Evolutionary conservation across 2,329 filamentous ascomycete genomes (phyloP).

Genomic region (Colletotrichum lindemuthianum): DNA sequence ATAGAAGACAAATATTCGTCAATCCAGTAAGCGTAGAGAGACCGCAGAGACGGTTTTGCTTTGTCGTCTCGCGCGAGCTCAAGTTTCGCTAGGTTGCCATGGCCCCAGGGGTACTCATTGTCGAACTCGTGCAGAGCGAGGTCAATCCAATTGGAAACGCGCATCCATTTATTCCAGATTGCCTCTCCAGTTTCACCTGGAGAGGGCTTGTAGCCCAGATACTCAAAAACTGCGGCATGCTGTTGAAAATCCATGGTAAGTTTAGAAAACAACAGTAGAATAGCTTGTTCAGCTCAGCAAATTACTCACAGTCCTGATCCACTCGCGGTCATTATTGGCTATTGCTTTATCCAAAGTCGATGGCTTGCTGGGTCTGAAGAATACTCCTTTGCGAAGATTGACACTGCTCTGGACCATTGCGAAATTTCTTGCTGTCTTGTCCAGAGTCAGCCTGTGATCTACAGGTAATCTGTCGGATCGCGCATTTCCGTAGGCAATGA

Average conservation of each 20-base stretch:
- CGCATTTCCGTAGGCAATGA: constrained; percentile 1
- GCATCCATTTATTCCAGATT: constrained; percentile 26
- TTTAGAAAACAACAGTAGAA: too few relatives aligned
- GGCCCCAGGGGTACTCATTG: constrained; percentile 4
- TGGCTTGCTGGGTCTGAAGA: neutral
- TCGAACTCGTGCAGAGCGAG: constrained; percentile 20
- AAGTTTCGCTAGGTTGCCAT: neutral
- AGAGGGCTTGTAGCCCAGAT: neutral
- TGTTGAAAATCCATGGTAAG: neutral
- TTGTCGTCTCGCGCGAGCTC: neutral
- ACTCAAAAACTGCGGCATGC: constrained; percentile 2
- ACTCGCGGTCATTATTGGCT: neutral
- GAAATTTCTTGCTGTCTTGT: neutral
- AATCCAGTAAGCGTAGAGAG: constrained; percentile 10
- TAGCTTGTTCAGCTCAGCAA: neutral
- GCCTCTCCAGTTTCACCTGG: neutral
- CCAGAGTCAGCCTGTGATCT: neutral
- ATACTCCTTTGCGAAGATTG: neutral
- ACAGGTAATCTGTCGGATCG: neutral
- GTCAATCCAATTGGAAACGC: constrained; percentile 28
- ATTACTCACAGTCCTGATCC: constrained; percentile 8
- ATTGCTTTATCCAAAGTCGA: neutral
- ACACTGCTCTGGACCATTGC: neutral
- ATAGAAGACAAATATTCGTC: neutral
- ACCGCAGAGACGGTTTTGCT: neutral